Evolutionary conservation across 805 yeast species (phyloP).

Genomic region (Alloascoidea africana): DNA sequence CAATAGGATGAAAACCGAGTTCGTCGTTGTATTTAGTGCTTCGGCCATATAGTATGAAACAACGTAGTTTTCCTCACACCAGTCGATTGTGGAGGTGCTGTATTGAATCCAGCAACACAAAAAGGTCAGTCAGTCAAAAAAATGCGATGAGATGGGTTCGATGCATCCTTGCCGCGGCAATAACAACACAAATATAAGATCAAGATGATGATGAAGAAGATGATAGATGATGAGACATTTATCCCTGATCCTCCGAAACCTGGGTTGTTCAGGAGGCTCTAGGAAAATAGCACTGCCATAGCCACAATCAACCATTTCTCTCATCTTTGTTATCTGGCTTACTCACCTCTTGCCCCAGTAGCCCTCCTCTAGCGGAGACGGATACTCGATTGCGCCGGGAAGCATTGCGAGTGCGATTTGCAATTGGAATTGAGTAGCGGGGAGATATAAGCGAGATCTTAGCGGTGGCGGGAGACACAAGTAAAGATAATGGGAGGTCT

Average conservation of each 20-base stretch:
- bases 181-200: background rate
- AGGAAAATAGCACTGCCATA: no score
- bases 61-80: slow-evolving; percentile 97
- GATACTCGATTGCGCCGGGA: background rate
- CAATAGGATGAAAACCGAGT: slow-evolving; percentile 35
- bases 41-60: slow-evolving; percentile 81
- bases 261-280: no score
- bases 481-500: no score
- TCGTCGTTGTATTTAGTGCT: slow-evolving; percentile 75
- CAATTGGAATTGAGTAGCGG: no score
- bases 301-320: background rate
- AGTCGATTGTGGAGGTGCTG: slow-evolving; percentile 84
- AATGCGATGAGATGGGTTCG: background rate
- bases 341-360: slow-evolving; percentile 3
- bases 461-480: no score
- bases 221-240: background rate
- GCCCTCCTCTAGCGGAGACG: slow-evolving; percentile 2
- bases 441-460: no score
- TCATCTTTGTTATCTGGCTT: background rate
- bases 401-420: no score
- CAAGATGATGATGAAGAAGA: background rate
- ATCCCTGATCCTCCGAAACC: no score
- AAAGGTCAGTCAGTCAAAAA: background rate
- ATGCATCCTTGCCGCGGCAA: background rate
- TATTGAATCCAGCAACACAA: no score